Evolutionary conservation across 352 stramenopile genomes (phyloP).

Genomic region (Phytophthora capsici): DNA sequence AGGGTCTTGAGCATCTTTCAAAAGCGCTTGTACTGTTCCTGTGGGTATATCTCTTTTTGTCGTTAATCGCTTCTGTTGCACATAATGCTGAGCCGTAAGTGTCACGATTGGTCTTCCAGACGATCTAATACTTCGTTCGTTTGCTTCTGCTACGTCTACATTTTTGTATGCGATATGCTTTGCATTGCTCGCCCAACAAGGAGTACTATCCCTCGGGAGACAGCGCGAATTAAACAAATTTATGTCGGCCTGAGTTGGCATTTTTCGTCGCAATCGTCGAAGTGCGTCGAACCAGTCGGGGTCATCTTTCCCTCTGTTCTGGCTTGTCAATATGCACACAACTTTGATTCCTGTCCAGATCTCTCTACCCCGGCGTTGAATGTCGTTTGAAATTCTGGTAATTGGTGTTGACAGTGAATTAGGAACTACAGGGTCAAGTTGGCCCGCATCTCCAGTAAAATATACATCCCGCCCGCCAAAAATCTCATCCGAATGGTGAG

Average conservation of each 20-base stretch:
- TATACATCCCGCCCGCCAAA: neutral
- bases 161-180: slow-evolving; percentile 6
- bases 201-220: too few relatives aligned
- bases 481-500: neutral
- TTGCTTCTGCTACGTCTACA: neutral
- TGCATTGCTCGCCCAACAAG: neutral
- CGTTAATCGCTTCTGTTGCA: neutral
- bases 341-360: neutral
- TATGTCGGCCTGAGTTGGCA: neutral
- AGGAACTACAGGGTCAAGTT: neutral
- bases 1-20: neutral
- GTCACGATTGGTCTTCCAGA: too few relatives aligned
- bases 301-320: slow-evolving; percentile 1
- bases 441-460: neutral
- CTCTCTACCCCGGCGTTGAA: neutral
- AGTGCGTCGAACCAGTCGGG: slow-evolving; percentile 2
- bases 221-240: neutral
- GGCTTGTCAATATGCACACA: neutral
- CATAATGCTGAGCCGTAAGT: neutral
- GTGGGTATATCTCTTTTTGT: neutral
- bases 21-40: neutral
- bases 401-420: neutral
- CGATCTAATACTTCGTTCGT: neutral
- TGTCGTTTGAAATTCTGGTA: neutral
- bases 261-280: neutral